These are phyloP conservation scores for Plantago elongata DNA, from an alignment of 257 asterid species.

Conservation along the genomic window DNA sequence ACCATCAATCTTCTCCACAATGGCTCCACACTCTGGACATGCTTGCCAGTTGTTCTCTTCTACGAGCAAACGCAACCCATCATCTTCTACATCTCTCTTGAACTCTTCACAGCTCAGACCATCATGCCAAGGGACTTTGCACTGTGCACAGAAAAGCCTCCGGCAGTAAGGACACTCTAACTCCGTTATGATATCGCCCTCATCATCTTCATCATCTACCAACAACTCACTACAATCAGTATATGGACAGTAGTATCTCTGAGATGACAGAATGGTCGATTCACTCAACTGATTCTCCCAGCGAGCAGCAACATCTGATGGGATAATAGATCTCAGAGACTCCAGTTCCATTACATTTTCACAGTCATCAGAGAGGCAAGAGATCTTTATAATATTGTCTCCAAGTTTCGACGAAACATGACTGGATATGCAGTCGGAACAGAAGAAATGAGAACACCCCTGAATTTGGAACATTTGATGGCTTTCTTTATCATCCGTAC, in stretches of 20 bases:
- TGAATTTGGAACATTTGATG: constrained; percentile 18
- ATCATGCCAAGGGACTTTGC: constrained; percentile 52
- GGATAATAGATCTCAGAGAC: constrained; percentile 20
- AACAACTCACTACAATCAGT: constrained; percentile 37
- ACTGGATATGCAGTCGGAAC: constrained; percentile 27
- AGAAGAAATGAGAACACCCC: constrained; percentile 28
- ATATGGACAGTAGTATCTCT: constrained; percentile 48
- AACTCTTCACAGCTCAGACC: constrained; percentile 43
- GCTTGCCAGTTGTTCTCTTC: constrained; percentile 38
- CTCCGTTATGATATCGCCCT: constrained; percentile 19
- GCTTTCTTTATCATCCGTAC: constrained; percentile 26
- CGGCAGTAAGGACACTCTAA: constrained; percentile 43
- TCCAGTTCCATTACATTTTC: constrained; percentile 14
- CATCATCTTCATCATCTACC: constrained; percentile 28
- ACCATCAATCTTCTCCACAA: constrained; percentile 45
- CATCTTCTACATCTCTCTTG: constrained; percentile 16
- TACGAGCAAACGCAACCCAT: constrained; percentile 36
- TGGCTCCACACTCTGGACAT: constrained; percentile 40
- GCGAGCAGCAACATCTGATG: constrained; percentile 13
- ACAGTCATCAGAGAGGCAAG: constrained; percentile 49
- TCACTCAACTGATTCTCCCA: constrained; percentile 45
- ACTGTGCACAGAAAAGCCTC: constrained; percentile 44
- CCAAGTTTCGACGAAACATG: constrained; percentile 37
- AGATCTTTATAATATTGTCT: constrained; percentile 20
- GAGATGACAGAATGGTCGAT: constrained; percentile 28